Evolutionary conservation across 1,284 basidiomycete species (phyloP), one percentile per base, ranked within the genome.

Genomic region (Prillingera fragicola): DNA sequence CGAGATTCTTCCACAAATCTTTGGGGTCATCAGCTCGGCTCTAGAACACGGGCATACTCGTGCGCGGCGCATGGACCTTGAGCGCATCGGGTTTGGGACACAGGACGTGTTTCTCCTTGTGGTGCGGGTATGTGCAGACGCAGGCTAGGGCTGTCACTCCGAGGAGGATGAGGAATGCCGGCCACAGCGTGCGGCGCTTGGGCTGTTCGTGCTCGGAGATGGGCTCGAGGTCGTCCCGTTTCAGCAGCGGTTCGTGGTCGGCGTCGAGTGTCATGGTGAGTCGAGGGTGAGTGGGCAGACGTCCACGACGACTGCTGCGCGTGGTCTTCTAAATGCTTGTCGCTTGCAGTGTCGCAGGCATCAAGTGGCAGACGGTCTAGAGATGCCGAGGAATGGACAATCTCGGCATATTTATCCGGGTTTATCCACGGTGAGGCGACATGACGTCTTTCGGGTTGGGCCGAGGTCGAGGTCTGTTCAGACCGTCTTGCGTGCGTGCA

Each of bases 1-100:
- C 52, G 15, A 62, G 45, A 42, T 60, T 63, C 37, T 51, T 57
- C 61, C 59, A 65, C 24, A 59, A 45, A 44, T 64, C 59, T 61
- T n/a, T n/a, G n/a, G 42, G 24, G 35, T 10, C 21, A 13, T 32
- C 19, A 28, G 35, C 14, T 39, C 35, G 21, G 24, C 12, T 18
- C 19, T 46, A 34, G 17, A 3, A n/a, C 13, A 26, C 4, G 14
- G 15, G 33, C 39, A 13, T 33, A 43, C 41, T 43, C 26, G 33
- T 36, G 21, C 24, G 22, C 10, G 41, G 25, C 7, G 33, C 33
- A 5, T 25, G 21, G 29, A 41, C 29, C 10, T 12, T 13, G 14
- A 41, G 26, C 3, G 39, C 31, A 8, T 41, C 28, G 14, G 39
- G 39, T 9, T 5, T 15, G 8, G 29, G 39, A 22, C 39, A 41